Base-by-base conservation (phyloP, 805 yeast species). In the Tetrapisispora pingtungensis region DNA sequence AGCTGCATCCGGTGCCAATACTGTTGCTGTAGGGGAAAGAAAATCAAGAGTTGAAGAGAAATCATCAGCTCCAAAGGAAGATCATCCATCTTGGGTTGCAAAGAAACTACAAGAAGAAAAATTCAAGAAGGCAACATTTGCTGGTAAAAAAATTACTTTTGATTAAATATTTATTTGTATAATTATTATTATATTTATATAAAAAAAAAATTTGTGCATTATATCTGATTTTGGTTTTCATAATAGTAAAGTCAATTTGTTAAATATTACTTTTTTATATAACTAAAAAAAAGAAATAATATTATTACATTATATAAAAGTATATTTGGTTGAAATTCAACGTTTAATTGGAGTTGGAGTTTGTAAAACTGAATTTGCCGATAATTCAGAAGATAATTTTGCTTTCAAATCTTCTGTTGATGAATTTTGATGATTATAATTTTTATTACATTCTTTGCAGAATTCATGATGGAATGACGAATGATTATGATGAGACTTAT, bases 21-120 rank as follows among this genome's bases (percentile, higher is more conserved):
- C 44, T 27, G 45, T 46, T 8, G 47, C 49, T 15, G 32, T 51
- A 18, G 46, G 45, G 14, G 46, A 43, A 24, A 46, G 46, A 28
- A 48, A 41, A 33, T 27, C 35, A 20, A 52, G 44, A 32, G 43
- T 39, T 24, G 42, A 36, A 27, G 34, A 33, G 7, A 44, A 40
- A 33, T 26, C 40, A 17, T 8, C 32, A 12, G 41, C 35, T 27
- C 36, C 42, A n/a, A 45, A 42, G 31, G 54, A 40, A 38, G 58
- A 49, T 17, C 99, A 93, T 75, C 99, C 99, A n/a, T 93, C 98
- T 2, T 93, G 99, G 99, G 81, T 77, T 54, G 98, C 98, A 19
- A 85, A 84, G 68, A 78, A 75, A 67, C 65, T 74, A 50, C 84
- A 80, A 24, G 83, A 84, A 57, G 84, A 82, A 52, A 75, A 77